Conservation (phyloP, 768 basidiomycete genomes). For the Nevesoporus exiguus region DNA sequence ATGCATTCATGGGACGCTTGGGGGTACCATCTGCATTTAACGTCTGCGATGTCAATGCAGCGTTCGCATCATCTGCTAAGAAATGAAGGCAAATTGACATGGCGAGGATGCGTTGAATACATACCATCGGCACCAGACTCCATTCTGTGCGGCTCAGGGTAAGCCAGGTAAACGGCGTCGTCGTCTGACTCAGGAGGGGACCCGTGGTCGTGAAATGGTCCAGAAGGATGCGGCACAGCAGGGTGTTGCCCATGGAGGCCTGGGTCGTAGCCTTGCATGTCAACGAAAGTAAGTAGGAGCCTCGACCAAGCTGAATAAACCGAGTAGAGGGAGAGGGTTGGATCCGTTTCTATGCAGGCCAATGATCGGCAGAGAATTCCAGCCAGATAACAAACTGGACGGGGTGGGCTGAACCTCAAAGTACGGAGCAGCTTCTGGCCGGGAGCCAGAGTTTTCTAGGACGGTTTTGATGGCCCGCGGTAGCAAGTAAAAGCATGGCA, state of each 20-base stretch:
- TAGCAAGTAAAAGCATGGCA: constrained; percentile 33
- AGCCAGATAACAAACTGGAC: constrained; percentile 29
- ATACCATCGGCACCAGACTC: constrained; percentile 48
- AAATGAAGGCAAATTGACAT: constrained; percentile 14
- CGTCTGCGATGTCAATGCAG: constrained; percentile 67
- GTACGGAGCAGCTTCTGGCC: constrained; percentile 13
- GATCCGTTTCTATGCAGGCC: constrained; percentile 16
- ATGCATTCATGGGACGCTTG: constrained; percentile 90
- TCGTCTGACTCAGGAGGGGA: constrained; percentile 61
- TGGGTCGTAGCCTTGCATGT: constrained; percentile 31
- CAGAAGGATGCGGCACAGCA: constrained; percentile 26
- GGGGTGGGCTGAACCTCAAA: constrained; percentile 18
- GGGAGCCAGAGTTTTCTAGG: constrained; percentile 24
- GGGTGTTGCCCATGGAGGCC: constrained; percentile 22
- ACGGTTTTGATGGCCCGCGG: constrained; percentile 25
- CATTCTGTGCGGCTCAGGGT: constrained; percentile 37
- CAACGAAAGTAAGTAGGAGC: constrained; percentile 8
- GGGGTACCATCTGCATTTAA: constrained; percentile 86
- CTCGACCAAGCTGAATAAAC: too few species aligned
- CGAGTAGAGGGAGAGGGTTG: constrained; percentile 1
- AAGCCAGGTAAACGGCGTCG: constrained; percentile 32
- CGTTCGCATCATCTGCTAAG: constrained; percentile 37
- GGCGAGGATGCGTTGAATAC: constrained; percentile 8
- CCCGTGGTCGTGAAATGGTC: constrained; percentile 40
- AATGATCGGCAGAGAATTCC: constrained; percentile 27